A percentile compares a stretch with the other conserved stretches of the same genome.
Evolutionary conservation across 176 grass and related monocot species (phyloP).

Genomic region (Zoysia pacifica): DNA sequence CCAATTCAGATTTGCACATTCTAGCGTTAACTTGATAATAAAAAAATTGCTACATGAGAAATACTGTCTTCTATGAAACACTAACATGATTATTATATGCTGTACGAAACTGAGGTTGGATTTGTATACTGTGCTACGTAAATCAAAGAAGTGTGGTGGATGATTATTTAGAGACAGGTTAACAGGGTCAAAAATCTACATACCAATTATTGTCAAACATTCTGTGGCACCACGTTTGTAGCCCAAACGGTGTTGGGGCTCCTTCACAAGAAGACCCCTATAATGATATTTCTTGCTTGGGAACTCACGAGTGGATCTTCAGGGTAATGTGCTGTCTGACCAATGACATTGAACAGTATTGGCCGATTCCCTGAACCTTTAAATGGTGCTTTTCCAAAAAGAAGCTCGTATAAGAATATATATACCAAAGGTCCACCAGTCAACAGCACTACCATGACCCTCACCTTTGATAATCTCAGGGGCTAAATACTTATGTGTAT

Average conservation of each 20-base stretch:
- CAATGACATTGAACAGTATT: conserved; percentile 85
- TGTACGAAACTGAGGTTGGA: not conserved
- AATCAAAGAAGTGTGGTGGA: not conserved
- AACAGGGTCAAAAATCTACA: conserved; percentile 34
- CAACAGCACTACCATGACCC: conserved; percentile 90
- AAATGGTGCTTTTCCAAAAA: conserved; percentile 94
- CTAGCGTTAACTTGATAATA: not conserved
- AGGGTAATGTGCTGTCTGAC: conserved; percentile 69
- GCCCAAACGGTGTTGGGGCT: conserved; percentile 69
- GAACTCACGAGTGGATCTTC: conserved; percentile 79
- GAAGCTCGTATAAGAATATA: conserved; percentile 88
- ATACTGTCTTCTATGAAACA: not conserved
- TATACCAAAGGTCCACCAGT: conserved; percentile 91
- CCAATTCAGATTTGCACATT: not conserved
- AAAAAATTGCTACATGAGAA: not conserved
- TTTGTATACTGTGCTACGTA: not conserved
- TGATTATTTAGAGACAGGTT: conserved; percentile 5
- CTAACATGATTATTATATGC: not conserved
- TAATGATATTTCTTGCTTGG: conserved; percentile 68
- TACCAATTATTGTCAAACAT: conserved; percentile 35
- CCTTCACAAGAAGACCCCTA: conserved; percentile 77
- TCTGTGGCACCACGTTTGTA: conserved; percentile 85
- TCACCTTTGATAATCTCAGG: conserved; percentile 71
- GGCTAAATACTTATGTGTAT: conserved; percentile 58
- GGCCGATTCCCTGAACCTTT: conserved; percentile 80